These are phyloP conservation scores for Bretziella fagacearum DNA, from an alignment of 2,329 filamentous ascomycete genomes.

Conservation along the genomic window DNA sequence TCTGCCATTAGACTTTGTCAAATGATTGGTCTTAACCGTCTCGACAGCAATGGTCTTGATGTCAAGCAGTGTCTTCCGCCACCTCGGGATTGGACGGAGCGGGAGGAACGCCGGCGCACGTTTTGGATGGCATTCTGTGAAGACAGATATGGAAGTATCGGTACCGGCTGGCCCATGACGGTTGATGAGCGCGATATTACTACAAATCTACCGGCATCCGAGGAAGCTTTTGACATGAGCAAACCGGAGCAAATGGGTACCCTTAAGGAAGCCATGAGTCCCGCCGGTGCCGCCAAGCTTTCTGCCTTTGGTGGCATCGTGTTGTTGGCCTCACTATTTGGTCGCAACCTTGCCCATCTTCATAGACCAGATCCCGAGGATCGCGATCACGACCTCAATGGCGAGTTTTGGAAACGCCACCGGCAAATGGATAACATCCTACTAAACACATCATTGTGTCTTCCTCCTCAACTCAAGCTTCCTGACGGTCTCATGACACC, in stretches of 20 bases:
- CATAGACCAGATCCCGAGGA: conserved; percentile 74
- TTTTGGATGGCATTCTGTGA: conserved; percentile 91
- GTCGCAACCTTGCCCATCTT: conserved; percentile 76
- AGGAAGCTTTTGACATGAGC: conserved; percentile 71
- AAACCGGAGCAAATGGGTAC: conserved; percentile 54
- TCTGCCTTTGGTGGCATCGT: conserved; percentile 67
- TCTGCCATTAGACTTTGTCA: conserved; percentile 63
- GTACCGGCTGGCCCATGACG: conserved; percentile 92
- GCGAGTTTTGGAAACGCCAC: conserved; percentile 91
- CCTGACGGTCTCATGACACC: conserved; percentile 58
- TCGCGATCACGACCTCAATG: conserved; percentile 72
- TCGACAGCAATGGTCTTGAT: conserved; percentile 68
- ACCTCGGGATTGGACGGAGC: conserved; percentile 83
- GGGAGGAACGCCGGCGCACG: conserved; percentile 75
- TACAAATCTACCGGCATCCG: conserved; percentile 67
- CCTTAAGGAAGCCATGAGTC: conserved; percentile 51
- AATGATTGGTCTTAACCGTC: conserved; percentile 82
- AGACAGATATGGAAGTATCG: conserved; percentile 86
- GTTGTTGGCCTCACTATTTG: conserved; percentile 77
- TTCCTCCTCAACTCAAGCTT: conserved; percentile 68
- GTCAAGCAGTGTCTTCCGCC: conserved; percentile 83
- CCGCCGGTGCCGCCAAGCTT: conserved; percentile 54
- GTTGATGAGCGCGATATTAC: conserved; percentile 83
- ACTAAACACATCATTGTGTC: conserved; percentile 65
- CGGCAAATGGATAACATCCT: conserved; percentile 77